phyloP scores from a whole-genome alignment of 2,329 filamentous ascomycete species.

The Xylaria multiplex region DNA sequence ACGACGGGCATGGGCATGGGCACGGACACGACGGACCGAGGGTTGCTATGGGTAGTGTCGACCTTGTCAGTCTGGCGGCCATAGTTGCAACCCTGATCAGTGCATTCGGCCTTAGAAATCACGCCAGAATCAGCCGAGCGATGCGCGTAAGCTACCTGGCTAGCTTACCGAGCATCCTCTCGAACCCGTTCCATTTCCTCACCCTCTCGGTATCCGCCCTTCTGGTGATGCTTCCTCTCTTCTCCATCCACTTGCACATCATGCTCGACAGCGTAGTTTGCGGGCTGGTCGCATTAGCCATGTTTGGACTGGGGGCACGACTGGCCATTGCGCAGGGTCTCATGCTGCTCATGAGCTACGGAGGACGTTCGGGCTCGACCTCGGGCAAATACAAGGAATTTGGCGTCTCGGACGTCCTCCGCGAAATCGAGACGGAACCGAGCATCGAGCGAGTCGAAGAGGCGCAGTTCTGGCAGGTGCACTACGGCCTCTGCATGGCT shows the following conservation, averaged over 20 bases:
- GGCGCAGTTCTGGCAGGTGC: conserved; percentile 97
- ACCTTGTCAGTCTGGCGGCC: conserved; percentile 82
- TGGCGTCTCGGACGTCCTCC: conserved; percentile 77
- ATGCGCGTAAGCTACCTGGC: conserved; percentile 88
- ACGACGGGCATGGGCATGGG: conserved; percentile 65
- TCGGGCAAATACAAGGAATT: conserved; percentile 52
- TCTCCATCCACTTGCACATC: conserved; percentile 81
- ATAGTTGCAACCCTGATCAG: conserved; percentile 86
- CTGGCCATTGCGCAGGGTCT: conserved; percentile 87
- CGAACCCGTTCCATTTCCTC: conserved; percentile 94
- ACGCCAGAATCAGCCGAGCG: conserved; percentile 88
- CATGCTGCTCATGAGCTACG: conserved; percentile 96
- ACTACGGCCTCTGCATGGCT: conserved; percentile 96
- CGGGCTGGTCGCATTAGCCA: conserved; percentile 81
- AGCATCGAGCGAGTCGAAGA: conserved; percentile 83
- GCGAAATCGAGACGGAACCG: conserved; percentile 84
- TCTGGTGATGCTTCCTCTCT: conserved; percentile 81
- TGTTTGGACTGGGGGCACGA: conserved; percentile 87
- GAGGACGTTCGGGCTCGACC: conserved; percentile 49
- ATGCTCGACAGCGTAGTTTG: conserved; percentile 88
- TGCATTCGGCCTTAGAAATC: conserved; percentile 87
- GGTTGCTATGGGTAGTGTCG: conserved; percentile 80
- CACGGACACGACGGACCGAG: conserved; percentile 59
- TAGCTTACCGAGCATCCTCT: conserved; percentile 84
- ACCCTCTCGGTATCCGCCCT: conserved; percentile 87